Conservation (phyloP, 208 protist species). For the Crithidia fasciculata region DNA sequence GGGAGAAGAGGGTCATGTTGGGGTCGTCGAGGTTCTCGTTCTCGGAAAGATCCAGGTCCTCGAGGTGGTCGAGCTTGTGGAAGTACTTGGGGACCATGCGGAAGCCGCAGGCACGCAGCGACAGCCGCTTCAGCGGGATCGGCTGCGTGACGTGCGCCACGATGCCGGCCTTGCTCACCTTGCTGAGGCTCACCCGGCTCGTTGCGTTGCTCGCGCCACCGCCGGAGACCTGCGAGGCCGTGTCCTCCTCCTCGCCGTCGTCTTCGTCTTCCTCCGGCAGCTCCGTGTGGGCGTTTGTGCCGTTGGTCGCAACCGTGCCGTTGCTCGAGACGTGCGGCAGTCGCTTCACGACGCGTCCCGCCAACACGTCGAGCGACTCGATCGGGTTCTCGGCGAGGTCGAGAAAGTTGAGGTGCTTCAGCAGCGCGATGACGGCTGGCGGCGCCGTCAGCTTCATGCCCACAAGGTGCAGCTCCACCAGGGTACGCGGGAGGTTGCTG, state of each 20-base stretch:
- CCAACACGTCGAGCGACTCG: slow-evolving; percentile 84
- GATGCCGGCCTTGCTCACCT: slow-evolving; percentile 69
- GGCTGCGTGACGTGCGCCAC: slow-evolving; percentile 67
- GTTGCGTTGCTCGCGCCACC: slow-evolving; percentile 33
- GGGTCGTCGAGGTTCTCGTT: slow-evolving; percentile 83
- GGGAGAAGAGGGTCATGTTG: slow-evolving; percentile 89
- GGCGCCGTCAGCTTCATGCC: slow-evolving; percentile 67
- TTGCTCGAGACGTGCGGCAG: slow-evolving; percentile 39
- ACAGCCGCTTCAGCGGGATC: slow-evolving; percentile 75
- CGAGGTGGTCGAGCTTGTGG: slow-evolving; percentile 79
- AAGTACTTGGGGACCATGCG: slow-evolving; percentile 89
- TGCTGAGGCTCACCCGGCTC: slow-evolving; percentile 68
- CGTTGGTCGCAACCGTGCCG: slow-evolving; percentile 17
- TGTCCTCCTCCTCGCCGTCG: slow-evolving; percentile 42
- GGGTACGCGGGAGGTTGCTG: slow-evolving; percentile 46
- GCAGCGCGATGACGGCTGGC: slow-evolving; percentile 66
- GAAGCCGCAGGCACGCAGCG: slow-evolving; percentile 69
- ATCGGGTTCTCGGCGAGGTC: slow-evolving; percentile 85
- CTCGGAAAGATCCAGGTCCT: slow-evolving; percentile 86
- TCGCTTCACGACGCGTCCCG: slow-evolving; percentile 72
- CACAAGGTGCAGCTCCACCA: slow-evolving; percentile 76
- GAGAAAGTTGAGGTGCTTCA: slow-evolving; percentile 60
- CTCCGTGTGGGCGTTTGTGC: slow-evolving; percentile 24
- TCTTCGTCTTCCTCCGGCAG: slow-evolving; percentile 17
- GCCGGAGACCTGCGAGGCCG: slow-evolving; percentile 33